Evolutionary conservation across 192 early-diverging fungal genomes (phyloP).

Genomic region (Phlyctochytrium planicorne): DNA sequence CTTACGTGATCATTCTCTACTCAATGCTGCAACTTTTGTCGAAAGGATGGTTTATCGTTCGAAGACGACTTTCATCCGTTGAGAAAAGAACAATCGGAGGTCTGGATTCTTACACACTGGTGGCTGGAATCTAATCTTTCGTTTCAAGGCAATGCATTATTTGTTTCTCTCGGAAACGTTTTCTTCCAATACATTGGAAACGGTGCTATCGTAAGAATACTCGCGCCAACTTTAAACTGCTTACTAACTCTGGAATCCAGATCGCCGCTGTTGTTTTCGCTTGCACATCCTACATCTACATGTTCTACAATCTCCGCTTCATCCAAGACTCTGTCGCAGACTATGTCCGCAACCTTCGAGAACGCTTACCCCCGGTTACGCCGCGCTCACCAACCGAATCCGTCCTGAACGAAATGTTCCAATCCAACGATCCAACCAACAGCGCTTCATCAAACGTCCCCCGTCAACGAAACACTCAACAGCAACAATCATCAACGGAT

Average conservation of each 20-base stretch:
- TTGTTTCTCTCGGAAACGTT: slow-evolving; percentile 1
- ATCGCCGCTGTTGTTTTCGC: not conserved
- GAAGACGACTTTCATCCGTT: not conserved
- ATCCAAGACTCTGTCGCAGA: not conserved
- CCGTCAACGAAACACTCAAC: too few relatives aligned
- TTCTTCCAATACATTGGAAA: not conserved
- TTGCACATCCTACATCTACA: not conserved
- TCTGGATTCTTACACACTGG: not conserved
- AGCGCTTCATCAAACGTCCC: too few relatives aligned
- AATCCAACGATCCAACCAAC: too few relatives aligned
- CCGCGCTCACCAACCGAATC: too few relatives aligned
- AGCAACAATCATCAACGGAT: too few relatives aligned
- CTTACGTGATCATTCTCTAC: not conserved
- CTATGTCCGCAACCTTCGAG: not conserved
- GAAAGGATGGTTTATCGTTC: slow-evolving; percentile 2
- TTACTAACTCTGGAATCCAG: not conserved
- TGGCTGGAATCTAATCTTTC: not conserved
- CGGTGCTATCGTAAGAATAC: not conserved
- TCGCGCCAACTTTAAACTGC: not conserved
- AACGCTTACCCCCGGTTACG: not conserved
- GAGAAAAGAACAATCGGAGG: slow-evolving; percentile 7
- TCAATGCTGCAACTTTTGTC: not conserved
- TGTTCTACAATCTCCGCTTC: slow-evolving; percentile 2
- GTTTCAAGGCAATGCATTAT: not conserved
- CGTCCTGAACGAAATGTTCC: too few relatives aligned